Evolutionary conservation across 306 rosid genomes (phyloP), one percentile per base, ranked within the genome.

Genomic region (Astragalus membranaceus): DNA sequence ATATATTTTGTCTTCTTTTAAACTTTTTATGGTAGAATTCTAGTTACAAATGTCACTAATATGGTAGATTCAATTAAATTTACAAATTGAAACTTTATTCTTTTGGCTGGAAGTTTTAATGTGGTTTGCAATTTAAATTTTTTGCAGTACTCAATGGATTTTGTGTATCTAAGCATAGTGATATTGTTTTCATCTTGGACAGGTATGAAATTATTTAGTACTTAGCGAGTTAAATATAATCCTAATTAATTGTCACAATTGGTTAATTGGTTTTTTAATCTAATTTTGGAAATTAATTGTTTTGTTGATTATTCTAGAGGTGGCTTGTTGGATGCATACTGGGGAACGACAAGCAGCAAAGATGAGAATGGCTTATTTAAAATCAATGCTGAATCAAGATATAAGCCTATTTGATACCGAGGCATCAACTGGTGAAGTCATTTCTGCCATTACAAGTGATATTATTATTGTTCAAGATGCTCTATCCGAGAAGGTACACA

Each of bases 281-380:
- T 64, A 7, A 20, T 46, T n/a, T 23, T 26, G 10, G 13, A 43
- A 29, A 39, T 15, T 15, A 30, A 43, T 26, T 42, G 32, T 57
- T 70, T 56, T 44, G 39, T 62, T 52, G 8, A 11, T 7, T 63
- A 47, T 64, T 49, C 10, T 12, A 93, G 98, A 94, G 96, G 98
- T 94, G 83, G 98, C 98, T 69, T 94, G 98, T 78, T 94, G 98
- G 98, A 94, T 94, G 98, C 90, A 94, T 41, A 94, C 90, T 13
- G 97, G 98, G 15, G 97, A 94, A 60, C 75, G 97, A 4, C 98
- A 94, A 80, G 96, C 94, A 23, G 96, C 96, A 39, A 94, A 94
- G 64, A 94, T 94, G 96, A 90, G 98, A 75, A 84, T 94, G 97
- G 98, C 96, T 29, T 94, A 94, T 83, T 73, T 94, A 75, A 90